Evolutionary conservation across 768 basidiomycete genomes (phyloP).

Genomic region (Lentinula detonsa): DNA sequence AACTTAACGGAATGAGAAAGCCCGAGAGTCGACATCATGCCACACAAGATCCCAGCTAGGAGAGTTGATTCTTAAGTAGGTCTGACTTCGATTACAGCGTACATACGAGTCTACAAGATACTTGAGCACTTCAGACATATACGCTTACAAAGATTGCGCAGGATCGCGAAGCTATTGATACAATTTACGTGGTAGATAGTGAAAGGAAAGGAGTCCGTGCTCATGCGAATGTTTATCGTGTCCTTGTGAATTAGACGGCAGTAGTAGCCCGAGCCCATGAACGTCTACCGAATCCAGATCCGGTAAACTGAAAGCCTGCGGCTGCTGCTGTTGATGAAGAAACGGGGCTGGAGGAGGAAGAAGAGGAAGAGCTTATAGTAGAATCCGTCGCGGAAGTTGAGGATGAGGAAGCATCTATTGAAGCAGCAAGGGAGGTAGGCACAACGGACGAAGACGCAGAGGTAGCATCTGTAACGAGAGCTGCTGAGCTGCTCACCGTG

Average conservation of each 20-base stretch:
- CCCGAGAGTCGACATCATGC: too few species aligned
- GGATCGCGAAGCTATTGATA: background rate
- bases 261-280: background rate
- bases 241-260: background rate
- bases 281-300: constrained; percentile 2
- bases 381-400: background rate
- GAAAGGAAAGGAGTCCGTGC: background rate
- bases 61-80: too few species aligned
- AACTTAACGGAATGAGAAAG: too few species aligned
- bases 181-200: background rate
- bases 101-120: too few species aligned
- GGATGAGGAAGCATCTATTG: background rate
- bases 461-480: background rate
- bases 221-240: background rate
- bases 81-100: background rate
- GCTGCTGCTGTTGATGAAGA: background rate
- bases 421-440: background rate
- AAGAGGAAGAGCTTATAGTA: background rate
- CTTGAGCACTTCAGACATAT: too few species aligned
- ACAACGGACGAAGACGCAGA: background rate
- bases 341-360: background rate
- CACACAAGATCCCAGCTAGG: too few species aligned
- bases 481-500: background rate
- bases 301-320: background rate
- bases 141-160: too few species aligned